A percentile compares a stretch with the other conserved stretches of the same genome.
These are phyloP conservation scores for Adansonia rubrostipa DNA, from an alignment of 441 rosid species.

Conservation along the genomic window DNA sequence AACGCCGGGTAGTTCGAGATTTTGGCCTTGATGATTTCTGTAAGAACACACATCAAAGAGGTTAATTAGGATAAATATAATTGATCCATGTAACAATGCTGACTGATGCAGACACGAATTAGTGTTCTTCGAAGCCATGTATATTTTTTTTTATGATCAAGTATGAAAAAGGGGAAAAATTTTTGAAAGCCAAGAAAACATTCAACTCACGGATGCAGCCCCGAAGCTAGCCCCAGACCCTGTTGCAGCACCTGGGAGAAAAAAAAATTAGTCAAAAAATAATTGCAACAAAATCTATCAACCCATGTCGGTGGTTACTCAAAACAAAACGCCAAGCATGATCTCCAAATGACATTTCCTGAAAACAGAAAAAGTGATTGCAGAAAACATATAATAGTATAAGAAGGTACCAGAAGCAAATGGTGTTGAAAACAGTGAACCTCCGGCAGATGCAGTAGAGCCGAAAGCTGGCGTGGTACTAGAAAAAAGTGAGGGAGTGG, in stretches of 20 bases:
- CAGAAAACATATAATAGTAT: constrained; percentile 13
- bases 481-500: constrained; percentile 68
- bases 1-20: constrained; percentile 75
- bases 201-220: constrained; percentile 67
- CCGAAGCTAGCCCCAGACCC: constrained; percentile 94
- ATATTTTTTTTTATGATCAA: background rate
- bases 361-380: constrained; percentile 10
- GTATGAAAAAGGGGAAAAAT: constrained; percentile 9
- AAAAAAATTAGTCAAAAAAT: constrained; percentile 25
- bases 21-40: constrained; percentile 85
- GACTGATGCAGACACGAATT: constrained; percentile 10
- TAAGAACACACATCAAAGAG: constrained; percentile 30
- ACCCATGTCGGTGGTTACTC: background rate
- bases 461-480: constrained; percentile 51
- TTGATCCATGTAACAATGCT: background rate
- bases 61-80: constrained; percentile 13
- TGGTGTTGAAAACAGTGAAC: constrained; percentile 61
- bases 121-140: background rate
- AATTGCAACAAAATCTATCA: constrained; percentile 2
- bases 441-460: constrained; percentile 58
- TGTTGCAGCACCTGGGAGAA: constrained; percentile 57
- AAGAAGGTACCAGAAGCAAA: constrained; percentile 59
- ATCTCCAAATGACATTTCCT: constrained; percentile 2
- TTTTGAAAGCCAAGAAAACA: constrained; percentile 1
- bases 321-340: background rate